These are phyloP conservation scores for Calonectria montana DNA, from an alignment of 2,329 filamentous ascomycete species.

Conservation along the genomic window DNA sequence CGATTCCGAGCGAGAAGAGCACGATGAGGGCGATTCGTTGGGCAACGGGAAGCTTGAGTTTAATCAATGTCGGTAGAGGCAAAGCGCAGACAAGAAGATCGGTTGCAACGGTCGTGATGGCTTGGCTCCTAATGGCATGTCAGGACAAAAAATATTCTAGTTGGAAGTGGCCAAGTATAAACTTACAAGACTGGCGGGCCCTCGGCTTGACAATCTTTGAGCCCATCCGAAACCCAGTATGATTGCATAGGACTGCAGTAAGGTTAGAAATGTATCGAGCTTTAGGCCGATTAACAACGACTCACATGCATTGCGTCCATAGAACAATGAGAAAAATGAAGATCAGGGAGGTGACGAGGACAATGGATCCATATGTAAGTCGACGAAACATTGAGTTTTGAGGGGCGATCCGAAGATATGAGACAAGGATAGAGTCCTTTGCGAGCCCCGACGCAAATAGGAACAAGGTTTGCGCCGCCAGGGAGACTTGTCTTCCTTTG, in stretches of 20 bases:
- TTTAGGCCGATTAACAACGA: background rate
- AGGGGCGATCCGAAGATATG: constrained; percentile 54
- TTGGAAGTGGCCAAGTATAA: background rate
- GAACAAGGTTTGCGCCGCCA: constrained; percentile 54
- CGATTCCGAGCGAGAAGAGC: constrained; percentile 51
- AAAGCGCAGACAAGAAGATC: constrained; percentile 52
- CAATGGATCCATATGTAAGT: constrained; percentile 44
- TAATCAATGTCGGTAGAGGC: constrained; percentile 50
- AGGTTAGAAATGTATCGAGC: background rate
- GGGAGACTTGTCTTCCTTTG: constrained; percentile 50
- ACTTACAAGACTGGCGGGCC: constrained; percentile 40
- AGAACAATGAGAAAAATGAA: constrained; percentile 49
- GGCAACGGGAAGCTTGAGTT: constrained; percentile 44
- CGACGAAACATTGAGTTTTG: constrained; percentile 47
- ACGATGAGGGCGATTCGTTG: constrained; percentile 51
- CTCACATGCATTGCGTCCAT: constrained; percentile 52
- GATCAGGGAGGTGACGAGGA: constrained; percentile 43
- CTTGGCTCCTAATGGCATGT: constrained; percentile 41
- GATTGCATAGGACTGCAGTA: constrained; percentile 30
- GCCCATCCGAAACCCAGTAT: constrained; percentile 39
- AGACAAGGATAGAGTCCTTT: constrained; percentile 54
- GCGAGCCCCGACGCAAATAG: constrained; percentile 51
- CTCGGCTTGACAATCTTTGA: constrained; percentile 46
- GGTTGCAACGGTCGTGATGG: constrained; percentile 45
- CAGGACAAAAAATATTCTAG: background rate